Base-by-base conservation (phyloP, 176 grass and related monocot species). In the Stipa capillata region DNA sequence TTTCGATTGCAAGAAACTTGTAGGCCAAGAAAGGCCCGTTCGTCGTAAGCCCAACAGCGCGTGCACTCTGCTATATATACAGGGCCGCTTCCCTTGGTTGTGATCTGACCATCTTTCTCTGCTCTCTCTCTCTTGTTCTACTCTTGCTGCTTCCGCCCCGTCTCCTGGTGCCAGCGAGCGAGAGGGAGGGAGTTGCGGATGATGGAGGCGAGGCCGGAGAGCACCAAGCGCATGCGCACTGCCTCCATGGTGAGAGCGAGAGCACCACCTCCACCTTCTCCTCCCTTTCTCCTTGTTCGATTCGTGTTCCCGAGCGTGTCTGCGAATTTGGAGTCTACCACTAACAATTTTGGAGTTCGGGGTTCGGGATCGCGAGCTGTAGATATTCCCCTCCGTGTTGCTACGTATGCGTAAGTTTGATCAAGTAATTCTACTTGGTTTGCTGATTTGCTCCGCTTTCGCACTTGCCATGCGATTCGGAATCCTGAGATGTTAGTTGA, bases 171-270 rank as follows among this genome's bases (percentile, higher is more conserved):
- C 13, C 5, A 32, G 56, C 24, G 58, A 1, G 63, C 6, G 40
- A 12, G 51, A 3, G 37, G 24, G 29, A 34, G 9, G 3, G 49
- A 54, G 20, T 23, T 15, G 71, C 8, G 18, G 78, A 17, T n/a
- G 8, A 53, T 64, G 68, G 69, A 54, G 68, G 55, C 25, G 8
- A 40, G 35, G 67, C 71, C 25, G 76, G 67, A 79, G 49, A 58
- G 24, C 77, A 37, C 14, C 84, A 86, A 86, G 84, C 84, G 84
- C 50, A 31, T 48, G 84, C 84, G 84, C 70, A 2, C 77, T 60
- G 57, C 86, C 80, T 57, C 74, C 80, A 79, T 47, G 80, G 80
- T 87, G 53, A 66, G 51, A 49, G 32, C 11, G 53, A 66, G 51
- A 49, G 32, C 11, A 27, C 65, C 39, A 0, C 5, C 48, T 15